Conservation (phyloP, 2,329 filamentous ascomycete genomes). For the Trichoderma endophyticum region DNA sequence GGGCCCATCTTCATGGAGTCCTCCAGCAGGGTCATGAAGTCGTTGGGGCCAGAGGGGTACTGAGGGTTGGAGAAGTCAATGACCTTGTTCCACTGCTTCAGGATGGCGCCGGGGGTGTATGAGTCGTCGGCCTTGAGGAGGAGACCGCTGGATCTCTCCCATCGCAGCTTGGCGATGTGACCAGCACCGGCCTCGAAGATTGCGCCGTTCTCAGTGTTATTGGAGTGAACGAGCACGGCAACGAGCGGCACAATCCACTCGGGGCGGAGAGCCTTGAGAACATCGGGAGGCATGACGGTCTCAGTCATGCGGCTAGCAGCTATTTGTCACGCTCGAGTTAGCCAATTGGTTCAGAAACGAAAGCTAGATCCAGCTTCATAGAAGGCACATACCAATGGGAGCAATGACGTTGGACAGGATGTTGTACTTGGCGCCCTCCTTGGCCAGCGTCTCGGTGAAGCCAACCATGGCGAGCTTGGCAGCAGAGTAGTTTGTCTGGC, state of each 20-base stretch:
- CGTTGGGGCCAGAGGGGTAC: constrained; percentile 78
- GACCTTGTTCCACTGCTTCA: constrained; percentile 86
- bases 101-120: constrained; percentile 82
- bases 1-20: constrained; percentile 74
- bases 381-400: constrained; percentile 58
- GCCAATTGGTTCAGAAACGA: not conserved
- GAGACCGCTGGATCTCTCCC: constrained; percentile 88
- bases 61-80: constrained; percentile 78
- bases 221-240: constrained; percentile 80
- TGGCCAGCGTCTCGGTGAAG: constrained; percentile 96
- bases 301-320: constrained; percentile 94
- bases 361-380: not conserved
- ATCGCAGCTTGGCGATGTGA: constrained; percentile 87
- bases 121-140: constrained; percentile 84
- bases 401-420: constrained; percentile 94
- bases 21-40: constrained; percentile 84
- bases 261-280: constrained; percentile 79
- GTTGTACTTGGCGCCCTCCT: constrained; percentile 98
- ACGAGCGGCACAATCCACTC: constrained; percentile 95
- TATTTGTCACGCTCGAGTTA: constrained; percentile 26
- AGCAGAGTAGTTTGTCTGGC: constrained; percentile 94
- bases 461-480: constrained; percentile 94
- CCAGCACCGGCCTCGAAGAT: constrained; percentile 95
- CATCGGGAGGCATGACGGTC: constrained; percentile 92
- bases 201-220: constrained; percentile 80